Evolutionary conservation across 2,329 filamentous ascomycete genomes (phyloP).

Genomic region (Colletotrichum sp.): DNA sequence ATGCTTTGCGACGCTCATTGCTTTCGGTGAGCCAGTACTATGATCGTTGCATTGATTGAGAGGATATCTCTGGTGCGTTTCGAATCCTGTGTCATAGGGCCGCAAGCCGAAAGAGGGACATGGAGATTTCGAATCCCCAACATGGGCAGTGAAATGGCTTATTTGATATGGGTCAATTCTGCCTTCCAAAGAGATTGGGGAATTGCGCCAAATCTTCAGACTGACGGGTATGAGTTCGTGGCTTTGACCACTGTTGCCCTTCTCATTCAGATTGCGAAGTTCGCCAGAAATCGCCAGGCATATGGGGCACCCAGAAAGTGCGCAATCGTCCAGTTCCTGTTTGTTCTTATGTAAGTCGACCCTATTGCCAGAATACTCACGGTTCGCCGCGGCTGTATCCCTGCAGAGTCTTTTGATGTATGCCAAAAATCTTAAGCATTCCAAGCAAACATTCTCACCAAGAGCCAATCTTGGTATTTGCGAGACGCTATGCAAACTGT

Average conservation of each 20-base stretch:
- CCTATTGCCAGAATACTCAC: accelerated
- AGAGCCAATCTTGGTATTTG: neutral
- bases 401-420: accelerated
- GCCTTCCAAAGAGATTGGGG: no score
- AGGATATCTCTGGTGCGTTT: accelerated
- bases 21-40: neutral
- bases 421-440: neutral
- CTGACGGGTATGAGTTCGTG: no score
- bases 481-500: accelerated
- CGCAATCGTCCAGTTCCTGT: neutral
- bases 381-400: neutral
- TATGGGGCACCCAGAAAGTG: accelerated
- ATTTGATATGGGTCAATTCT: neutral
- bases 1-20: neutral
- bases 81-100: neutral
- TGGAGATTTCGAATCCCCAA: neutral
- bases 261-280: accelerated
- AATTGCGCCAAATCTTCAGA: no score
- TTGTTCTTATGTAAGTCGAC: accelerated
- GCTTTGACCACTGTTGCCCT: neutral
- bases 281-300: neutral
- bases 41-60: accelerated
- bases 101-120: accelerated
- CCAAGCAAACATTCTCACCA: accelerated
- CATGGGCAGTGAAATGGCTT: accelerated